These are phyloP conservation scores for Stephanodiscus triporus DNA, from an alignment of 108 stramenopile genomes.

Conservation along the genomic window DNA sequence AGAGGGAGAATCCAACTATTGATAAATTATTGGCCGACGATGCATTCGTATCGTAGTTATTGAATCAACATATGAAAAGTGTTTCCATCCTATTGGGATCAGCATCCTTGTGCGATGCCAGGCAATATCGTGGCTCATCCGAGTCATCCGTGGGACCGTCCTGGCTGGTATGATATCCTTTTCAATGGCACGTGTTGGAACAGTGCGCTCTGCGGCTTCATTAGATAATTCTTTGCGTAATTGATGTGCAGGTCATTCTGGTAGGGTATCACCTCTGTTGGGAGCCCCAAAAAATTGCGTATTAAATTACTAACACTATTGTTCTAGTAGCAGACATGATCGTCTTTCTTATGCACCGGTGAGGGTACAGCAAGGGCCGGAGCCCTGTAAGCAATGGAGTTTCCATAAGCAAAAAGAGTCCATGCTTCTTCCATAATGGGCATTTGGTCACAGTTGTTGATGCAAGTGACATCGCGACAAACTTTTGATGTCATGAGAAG, in stretches of 20 bases:
- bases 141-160: constrained; percentile 2
- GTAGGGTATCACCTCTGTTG: constrained; percentile 32
- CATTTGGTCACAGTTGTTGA: too few species aligned
- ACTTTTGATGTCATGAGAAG: background rate
- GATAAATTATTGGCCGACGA: constrained; percentile 26
- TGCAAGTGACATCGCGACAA: too few species aligned
- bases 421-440: too few species aligned
- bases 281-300: background rate
- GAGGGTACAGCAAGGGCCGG: too few species aligned
- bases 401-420: too few species aligned
- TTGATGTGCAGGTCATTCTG: constrained; percentile 33
- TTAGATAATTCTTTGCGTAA: constrained; percentile 51
- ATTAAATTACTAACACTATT: too few species aligned
- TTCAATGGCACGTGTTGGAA: constrained; percentile 89
- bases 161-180: constrained; percentile 29
- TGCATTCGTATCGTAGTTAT: constrained; percentile 44
- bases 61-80: constrained; percentile 88
- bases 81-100: constrained; percentile 79
- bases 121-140: constrained; percentile 59
- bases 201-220: constrained; percentile 74
- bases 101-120: constrained; percentile 79
- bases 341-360: too few species aligned
- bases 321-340: too few species aligned
- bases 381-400: too few species aligned
- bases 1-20: constrained; percentile 69